Conservation (phyloP, 805 yeast genomes). For the Barnettozyma sucrosica region DNA sequence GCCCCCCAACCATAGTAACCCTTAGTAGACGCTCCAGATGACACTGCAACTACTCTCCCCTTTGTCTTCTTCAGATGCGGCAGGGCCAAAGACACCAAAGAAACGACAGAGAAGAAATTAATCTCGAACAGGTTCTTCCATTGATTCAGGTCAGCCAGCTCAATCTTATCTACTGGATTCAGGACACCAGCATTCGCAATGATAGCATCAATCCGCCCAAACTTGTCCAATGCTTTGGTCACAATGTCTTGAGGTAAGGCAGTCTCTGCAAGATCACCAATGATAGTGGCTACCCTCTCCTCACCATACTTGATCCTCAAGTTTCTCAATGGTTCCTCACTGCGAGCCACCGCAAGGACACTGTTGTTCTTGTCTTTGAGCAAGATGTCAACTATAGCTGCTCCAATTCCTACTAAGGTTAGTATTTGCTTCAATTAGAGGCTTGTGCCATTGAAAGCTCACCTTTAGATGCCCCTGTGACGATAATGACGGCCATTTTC, state of each 20-base stretch:
- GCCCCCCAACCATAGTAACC: conserved; percentile 79
- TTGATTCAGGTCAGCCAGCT: conserved; percentile 42
- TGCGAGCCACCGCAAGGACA: conserved; percentile 71
- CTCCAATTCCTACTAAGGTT: conserved; percentile 60
- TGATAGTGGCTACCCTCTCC: conserved; percentile 43
- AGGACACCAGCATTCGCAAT: conserved; percentile 80
- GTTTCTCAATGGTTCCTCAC: conserved; percentile 40
- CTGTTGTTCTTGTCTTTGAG: conserved; percentile 29
- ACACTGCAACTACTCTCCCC: conserved; percentile 72
- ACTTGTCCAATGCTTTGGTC: conserved; percentile 38
- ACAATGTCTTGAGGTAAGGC: conserved; percentile 35
- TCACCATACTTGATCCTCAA: conserved; percentile 40
- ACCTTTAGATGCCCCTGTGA: conserved; percentile 64
- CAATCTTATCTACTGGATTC: conserved; percentile 63
- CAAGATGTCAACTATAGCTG: conserved; percentile 58
- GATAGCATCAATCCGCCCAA: conserved; percentile 56
- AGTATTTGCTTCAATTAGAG: background rate
- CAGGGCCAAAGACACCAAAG: conserved; percentile 46
- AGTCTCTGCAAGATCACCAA: conserved; percentile 55
- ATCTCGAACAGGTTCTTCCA: conserved; percentile 69
- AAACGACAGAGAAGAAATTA: conserved; percentile 72
- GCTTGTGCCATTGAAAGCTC: conserved; percentile 18
- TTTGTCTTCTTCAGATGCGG: conserved; percentile 50
- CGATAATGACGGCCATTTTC: conserved; percentile 34
- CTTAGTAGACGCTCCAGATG: conserved; percentile 79